Percentiles rank a stretch among this genome's conserved stretches.
Evolutionary conservation across 805 yeast genomes (phyloP).

Genomic region (Candida piceae): DNA sequence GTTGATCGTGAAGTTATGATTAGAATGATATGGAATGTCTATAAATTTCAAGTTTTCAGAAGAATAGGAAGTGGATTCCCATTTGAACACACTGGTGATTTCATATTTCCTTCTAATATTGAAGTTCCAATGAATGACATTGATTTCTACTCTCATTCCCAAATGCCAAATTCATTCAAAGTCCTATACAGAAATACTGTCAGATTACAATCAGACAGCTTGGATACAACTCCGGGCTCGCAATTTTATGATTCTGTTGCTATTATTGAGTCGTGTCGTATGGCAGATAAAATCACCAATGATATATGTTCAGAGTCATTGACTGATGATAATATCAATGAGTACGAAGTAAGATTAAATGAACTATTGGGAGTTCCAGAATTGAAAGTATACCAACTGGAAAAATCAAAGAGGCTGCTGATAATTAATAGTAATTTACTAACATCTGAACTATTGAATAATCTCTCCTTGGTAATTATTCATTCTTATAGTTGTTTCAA

Average conservation of each 20-base stretch:
- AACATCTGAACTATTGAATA: slow-evolving; percentile 29
- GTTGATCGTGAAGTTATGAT: slow-evolving; percentile 30
- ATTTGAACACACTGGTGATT: slow-evolving; percentile 15
- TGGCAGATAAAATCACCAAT: slow-evolving; percentile 34
- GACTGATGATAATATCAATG: slow-evolving; percentile 19
- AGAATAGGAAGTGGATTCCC: slow-evolving; percentile 34
- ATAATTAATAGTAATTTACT: slow-evolving; percentile 33
- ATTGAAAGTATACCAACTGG: slow-evolving; percentile 13
- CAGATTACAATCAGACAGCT: slow-evolving; percentile 10
- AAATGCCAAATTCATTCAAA: slow-evolving; percentile 10
- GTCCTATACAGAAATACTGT: slow-evolving; percentile 9
- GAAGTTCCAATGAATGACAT: slow-evolving; percentile 32
- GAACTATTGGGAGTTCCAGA: slow-evolving; percentile 16
- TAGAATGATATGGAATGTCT: slow-evolving; percentile 35
- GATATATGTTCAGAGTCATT: slow-evolving; percentile 23
- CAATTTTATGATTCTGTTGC: slow-evolving; percentile 26
- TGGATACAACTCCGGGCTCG: slow-evolving; percentile 9
- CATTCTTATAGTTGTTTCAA: slow-evolving; percentile 29
- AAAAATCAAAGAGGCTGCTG: slow-evolving; percentile 16
- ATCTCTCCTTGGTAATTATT: slow-evolving; percentile 23
- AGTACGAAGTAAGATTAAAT: slow-evolving; percentile 22
- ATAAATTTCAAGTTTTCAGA: slow-evolving; percentile 31
- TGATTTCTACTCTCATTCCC: slow-evolving; percentile 16
- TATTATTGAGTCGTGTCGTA: slow-evolving; percentile 25
- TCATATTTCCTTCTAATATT: slow-evolving; percentile 28